A percentile compares a stretch with the other conserved stretches of the same genome.
These are phyloP conservation scores for Rubroshorea leprosula DNA, from an alignment of 345 rosid genomes.

Conservation along the genomic window DNA sequence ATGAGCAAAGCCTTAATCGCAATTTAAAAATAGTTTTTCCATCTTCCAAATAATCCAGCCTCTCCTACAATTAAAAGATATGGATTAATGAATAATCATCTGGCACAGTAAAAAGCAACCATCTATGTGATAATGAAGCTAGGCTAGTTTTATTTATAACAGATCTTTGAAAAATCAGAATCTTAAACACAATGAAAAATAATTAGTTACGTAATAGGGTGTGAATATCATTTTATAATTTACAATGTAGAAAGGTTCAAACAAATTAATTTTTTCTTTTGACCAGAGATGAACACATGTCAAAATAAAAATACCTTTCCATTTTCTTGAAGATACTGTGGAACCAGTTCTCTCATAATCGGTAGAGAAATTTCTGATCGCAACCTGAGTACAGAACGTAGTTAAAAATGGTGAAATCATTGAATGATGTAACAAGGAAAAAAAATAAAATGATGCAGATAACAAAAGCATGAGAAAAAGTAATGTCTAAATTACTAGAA, in stretches of 20 bases:
- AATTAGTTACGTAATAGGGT: background rate
- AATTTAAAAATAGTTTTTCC: constrained; percentile 80
- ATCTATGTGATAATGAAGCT: background rate
- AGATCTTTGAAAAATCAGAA: too few species aligned
- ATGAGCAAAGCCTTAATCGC: constrained; percentile 89
- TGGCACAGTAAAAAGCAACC: background rate
- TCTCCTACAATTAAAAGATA: constrained; percentile 52
- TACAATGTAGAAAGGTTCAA: background rate
- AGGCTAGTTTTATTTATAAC: background rate
- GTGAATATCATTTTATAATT: background rate
- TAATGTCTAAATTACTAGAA: background rate
- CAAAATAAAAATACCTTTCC: constrained; percentile 58
- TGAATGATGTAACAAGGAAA: background rate
- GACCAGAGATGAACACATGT: background rate
- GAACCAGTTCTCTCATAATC: constrained; percentile 87
- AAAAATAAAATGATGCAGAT: background rate
- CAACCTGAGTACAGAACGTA: constrained; percentile 43
- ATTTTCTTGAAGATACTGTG: constrained; percentile 89
- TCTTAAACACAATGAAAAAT: background rate
- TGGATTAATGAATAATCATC: background rate
- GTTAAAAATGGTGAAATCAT: background rate
- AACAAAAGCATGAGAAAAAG: background rate
- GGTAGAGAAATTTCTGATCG: constrained; percentile 95
- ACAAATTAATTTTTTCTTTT: background rate
- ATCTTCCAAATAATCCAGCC: constrained; percentile 95